These are phyloP conservation scores for Hordeum pubiflorum DNA, from an alignment of 202 grass and related monocot species.

Conservation along the genomic window DNA sequence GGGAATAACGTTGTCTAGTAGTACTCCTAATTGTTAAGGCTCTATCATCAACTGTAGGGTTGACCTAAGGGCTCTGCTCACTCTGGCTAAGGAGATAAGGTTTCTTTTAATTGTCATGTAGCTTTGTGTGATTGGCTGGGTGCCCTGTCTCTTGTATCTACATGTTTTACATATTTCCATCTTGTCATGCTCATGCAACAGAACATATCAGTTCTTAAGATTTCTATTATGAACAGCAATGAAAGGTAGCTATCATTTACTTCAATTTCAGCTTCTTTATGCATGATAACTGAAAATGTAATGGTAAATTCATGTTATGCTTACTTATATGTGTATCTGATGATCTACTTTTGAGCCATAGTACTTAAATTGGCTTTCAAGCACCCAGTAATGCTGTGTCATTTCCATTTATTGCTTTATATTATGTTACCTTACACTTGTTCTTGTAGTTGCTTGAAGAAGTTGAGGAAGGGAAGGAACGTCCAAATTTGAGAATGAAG, in stretches of 20 bases:
- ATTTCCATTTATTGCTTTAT: constrained; percentile 14
- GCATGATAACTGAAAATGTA: neutral
- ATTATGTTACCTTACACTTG: constrained; percentile 7
- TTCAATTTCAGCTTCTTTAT: neutral
- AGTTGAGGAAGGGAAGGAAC: constrained; percentile 89
- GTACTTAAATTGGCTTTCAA: neutral
- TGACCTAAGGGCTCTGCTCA: neutral
- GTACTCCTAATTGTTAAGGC: neutral
- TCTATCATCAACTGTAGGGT: neutral
- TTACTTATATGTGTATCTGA: neutral
- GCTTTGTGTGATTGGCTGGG: neutral
- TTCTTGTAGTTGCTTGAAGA: constrained; percentile 86
- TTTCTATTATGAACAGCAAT: neutral
- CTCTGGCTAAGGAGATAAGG: neutral
- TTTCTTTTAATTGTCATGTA: neutral
- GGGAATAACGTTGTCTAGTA: neutral
- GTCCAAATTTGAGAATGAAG: constrained; percentile 84
- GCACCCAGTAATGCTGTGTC: constrained; percentile 16
- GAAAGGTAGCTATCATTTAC: neutral
- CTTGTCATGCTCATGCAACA: neutral
- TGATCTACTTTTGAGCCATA: neutral
- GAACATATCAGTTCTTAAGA: neutral
- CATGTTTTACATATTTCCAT: neutral
- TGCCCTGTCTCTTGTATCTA: neutral
- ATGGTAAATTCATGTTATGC: constrained; percentile 8